Conservation (phyloP, 106 monocot species). For the Allium sativum region DNA sequence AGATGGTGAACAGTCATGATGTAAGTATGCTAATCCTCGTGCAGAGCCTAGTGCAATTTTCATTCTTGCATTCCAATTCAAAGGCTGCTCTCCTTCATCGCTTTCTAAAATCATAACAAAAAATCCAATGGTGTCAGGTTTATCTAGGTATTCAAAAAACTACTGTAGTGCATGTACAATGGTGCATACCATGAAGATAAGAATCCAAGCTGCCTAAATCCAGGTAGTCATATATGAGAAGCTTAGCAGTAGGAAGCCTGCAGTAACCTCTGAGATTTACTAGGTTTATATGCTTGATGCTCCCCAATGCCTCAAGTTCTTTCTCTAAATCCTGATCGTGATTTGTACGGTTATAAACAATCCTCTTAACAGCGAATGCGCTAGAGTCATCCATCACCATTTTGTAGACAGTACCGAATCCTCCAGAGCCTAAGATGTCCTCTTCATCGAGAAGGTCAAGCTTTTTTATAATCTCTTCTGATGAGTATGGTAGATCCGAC, state of each 20-base stretch:
- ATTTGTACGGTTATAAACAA: constrained; percentile 43
- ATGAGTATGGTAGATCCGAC: constrained; percentile 81
- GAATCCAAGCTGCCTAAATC: constrained; percentile 71
- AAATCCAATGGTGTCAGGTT: background rate
- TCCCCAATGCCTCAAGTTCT: constrained; percentile 66
- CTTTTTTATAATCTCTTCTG: constrained; percentile 54
- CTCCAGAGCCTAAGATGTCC: constrained; percentile 77
- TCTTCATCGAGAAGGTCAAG: constrained; percentile 80
- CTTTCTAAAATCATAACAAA: constrained; percentile 25
- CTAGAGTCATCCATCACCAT: constrained; percentile 81
- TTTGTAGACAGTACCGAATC: constrained; percentile 87
- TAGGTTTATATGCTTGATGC: constrained; percentile 89
- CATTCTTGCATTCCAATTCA: constrained; percentile 97
- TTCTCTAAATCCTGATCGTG: constrained; percentile 64
- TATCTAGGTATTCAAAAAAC: background rate
- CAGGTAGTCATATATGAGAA: constrained; percentile 84
- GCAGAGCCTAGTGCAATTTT: constrained; percentile 89
- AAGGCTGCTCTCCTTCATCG: constrained; percentile 60
- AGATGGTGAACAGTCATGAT: constrained; percentile 82
- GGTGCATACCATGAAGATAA: constrained; percentile 67
- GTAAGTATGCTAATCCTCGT: constrained; percentile 80
- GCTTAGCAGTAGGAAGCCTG: constrained; percentile 55
- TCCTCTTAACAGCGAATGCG: constrained; percentile 76
- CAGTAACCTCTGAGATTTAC: constrained; percentile 84
- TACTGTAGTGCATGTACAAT: background rate